Conservation (phyloP, 345 rosid species). For the Reutealis trisperma region DNA sequence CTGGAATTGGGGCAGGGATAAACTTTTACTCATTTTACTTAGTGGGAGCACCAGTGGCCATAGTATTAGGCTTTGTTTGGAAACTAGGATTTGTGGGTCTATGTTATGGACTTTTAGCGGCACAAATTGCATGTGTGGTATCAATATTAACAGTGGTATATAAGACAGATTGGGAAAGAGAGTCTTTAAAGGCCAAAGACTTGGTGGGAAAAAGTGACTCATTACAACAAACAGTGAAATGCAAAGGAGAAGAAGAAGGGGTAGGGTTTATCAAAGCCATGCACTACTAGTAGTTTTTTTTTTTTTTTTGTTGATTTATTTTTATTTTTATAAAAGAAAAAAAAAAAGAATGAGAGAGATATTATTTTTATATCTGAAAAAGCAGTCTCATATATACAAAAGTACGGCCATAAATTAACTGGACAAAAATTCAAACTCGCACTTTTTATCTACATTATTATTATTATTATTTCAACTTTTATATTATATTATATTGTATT, state of each 20-base stretch:
- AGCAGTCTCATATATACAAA: not conserved
- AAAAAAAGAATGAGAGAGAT: not conserved
- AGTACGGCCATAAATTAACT: not conserved
- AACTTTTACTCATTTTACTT: conserved; percentile 44
- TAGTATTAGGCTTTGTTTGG: conserved; percentile 62
- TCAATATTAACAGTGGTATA: conserved; percentile 65
- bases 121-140: conserved; percentile 74
- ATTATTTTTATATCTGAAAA: not conserved
- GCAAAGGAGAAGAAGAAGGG: conserved; percentile 30
- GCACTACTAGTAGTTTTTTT: not conserved
- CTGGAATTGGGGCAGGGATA: conserved; percentile 39
- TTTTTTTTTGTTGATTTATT: not conserved
- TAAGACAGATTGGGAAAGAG: conserved; percentile 78
- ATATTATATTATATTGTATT: not conserved
- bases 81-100: conserved; percentile 76
- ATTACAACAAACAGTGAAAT: conserved; percentile 34
- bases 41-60: conserved; percentile 44
- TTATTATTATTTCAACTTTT: not conserved
- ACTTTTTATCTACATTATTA: not conserved
- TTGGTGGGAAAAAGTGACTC: conserved; percentile 52
- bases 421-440: conserved; percentile 5
- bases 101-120: conserved; percentile 80
- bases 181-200: conserved; percentile 62
- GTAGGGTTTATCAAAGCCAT: not conserved
- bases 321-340: too few relatives aligned